Conservation (phyloP, 331 rosid genomes). For the Quercus lobata region DNA sequence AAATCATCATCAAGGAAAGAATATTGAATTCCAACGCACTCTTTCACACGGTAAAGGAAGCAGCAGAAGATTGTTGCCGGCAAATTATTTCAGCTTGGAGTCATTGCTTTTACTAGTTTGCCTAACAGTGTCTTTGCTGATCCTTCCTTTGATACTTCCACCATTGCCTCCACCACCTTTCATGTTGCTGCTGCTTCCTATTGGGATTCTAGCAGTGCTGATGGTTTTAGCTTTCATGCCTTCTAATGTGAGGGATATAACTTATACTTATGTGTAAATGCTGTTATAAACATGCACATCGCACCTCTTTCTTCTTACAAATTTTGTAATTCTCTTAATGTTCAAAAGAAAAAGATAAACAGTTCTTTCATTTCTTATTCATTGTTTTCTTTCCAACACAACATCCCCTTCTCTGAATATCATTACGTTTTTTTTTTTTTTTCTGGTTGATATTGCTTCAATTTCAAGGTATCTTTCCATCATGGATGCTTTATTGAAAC, state of each 20-base stretch:
- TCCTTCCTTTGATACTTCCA: constrained; percentile 49
- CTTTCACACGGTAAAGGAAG: constrained; percentile 33
- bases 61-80: constrained; percentile 26
- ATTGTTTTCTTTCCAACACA: not conserved
- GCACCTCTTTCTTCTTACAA: not conserved
- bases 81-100: constrained; percentile 40
- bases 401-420: not conserved
- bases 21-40: constrained; percentile 17
- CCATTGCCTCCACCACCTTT: constrained; percentile 53
- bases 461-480: not conserved
- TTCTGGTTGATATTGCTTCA: not conserved
- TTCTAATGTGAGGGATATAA: constrained; percentile 36
- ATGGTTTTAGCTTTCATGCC: constrained; percentile 53
- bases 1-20: constrained; percentile 7
- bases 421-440: not conserved
- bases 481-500: not conserved
- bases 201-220: constrained; percentile 40
- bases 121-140: constrained; percentile 35
- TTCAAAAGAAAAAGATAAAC: not conserved
- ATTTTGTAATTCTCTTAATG: not conserved
- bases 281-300: not conserved
- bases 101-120: constrained; percentile 42
- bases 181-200: constrained; percentile 40
- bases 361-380: not conserved
- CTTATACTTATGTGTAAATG: constrained; percentile 33